These are phyloP conservation scores for Tanacetum coccineum DNA, from an alignment of 129 eudicot species.

Conservation along the genomic window DNA sequence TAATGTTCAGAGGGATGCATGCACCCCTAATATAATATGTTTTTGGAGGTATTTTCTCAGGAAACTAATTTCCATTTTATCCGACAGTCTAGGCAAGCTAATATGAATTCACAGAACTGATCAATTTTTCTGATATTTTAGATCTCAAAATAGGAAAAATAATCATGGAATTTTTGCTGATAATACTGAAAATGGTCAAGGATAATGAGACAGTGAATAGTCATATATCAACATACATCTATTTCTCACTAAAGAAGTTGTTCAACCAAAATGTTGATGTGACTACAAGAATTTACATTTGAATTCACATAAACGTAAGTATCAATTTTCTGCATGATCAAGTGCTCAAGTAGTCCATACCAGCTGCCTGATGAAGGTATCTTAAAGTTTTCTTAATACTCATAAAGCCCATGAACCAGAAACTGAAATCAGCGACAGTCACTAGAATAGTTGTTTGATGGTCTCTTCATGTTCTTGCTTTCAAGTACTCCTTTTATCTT, in stretches of 20 bases:
- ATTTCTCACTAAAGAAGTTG: too few relatives aligned
- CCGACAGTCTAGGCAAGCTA: too few relatives aligned
- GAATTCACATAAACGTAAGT: constrained; percentile 3
- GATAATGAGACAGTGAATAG: neutral
- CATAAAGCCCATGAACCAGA: constrained; percentile 32
- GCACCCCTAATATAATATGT: too few relatives aligned
- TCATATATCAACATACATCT: too few relatives aligned
- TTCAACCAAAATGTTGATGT: neutral
- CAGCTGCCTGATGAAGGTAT: too few relatives aligned
- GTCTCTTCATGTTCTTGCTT: too few relatives aligned
- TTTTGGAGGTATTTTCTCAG: too few relatives aligned
- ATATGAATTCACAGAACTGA: too few relatives aligned
- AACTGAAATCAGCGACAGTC: constrained; percentile 33
- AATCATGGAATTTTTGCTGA: neutral
- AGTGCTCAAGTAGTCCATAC: too few relatives aligned
- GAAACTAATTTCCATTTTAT: neutral
- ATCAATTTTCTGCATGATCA: neutral
- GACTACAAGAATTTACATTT: neutral
- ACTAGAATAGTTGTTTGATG: constrained; percentile 26
- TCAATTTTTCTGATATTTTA: neutral
- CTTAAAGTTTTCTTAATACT: too few relatives aligned
- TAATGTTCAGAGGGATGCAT: too few relatives aligned
- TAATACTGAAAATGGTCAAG: neutral
- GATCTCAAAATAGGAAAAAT: neutral
- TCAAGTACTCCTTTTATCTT: constrained; percentile 20